phyloP scores from a whole-genome alignment of 225 moss, liverwort and hornwort species.

The Climacium dendroides region DNA sequence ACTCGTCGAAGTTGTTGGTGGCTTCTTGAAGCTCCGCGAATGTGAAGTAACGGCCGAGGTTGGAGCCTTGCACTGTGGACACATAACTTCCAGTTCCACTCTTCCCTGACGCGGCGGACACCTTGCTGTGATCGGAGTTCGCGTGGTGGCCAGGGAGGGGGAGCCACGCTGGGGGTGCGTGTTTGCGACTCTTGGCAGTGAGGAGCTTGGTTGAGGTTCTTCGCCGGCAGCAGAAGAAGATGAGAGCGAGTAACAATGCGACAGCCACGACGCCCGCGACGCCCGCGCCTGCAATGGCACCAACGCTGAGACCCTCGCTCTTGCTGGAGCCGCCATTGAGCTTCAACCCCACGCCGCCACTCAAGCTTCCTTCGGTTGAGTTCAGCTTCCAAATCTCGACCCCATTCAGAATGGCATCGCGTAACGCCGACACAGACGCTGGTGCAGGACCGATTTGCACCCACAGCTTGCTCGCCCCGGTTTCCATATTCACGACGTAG shows the following conservation, averaged over 20 bases:
- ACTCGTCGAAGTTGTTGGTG: conserved; percentile 35
- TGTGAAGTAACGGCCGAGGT: conserved; percentile 43
- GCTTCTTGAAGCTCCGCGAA: conserved; percentile 45
- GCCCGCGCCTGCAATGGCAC: conserved; percentile 5
- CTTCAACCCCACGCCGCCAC: neutral
- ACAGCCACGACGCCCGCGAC: neutral
- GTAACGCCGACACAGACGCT: neutral
- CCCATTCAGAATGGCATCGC: conserved; percentile 64
- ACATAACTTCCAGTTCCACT: conserved; percentile 54
- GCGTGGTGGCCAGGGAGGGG: conserved; percentile 60
- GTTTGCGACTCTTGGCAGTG: conserved; percentile 13
- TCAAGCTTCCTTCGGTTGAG: conserved; percentile 6
- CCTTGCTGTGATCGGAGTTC: conserved; percentile 60
- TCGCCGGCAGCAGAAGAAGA: neutral
- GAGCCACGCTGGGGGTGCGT: conserved; percentile 51
- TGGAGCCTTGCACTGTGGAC: conserved; percentile 38
- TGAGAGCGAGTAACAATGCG: neutral
- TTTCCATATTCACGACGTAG: conserved; percentile 36
- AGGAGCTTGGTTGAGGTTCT: neutral
- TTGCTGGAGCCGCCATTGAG: neutral
- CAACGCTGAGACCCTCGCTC: neutral
- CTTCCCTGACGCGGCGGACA: conserved; percentile 54
- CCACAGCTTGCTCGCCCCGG: conserved; percentile 12
- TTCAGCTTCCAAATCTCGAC: conserved; percentile 26
- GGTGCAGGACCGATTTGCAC: conserved; percentile 45